Base-by-base conservation (phyloP, 805 yeast genomes). In the Wickerhamiella musiphila region DNA sequence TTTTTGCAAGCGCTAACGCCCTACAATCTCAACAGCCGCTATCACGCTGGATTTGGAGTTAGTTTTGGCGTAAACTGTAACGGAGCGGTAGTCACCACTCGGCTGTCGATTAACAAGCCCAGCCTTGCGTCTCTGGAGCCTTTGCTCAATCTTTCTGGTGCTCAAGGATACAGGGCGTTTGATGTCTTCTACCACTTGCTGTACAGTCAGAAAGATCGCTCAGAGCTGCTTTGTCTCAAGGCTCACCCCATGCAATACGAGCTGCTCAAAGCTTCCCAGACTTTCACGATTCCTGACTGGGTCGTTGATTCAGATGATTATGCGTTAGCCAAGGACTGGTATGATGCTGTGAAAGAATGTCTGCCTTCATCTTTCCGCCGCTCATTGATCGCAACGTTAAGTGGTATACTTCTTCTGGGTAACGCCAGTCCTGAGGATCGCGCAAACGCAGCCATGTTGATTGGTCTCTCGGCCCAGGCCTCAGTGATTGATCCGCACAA, bases 261-360 rank as follows among this genome's bases (percentile, higher is more conserved):
- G 4, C 41, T 54, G 25, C 47, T 55, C 29, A 37, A 35, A 7
- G 38, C 34, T 19, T 45, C 53, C 4, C 44, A 37, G 4, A 52
- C 57, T 9, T 52, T 39, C 36, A 31, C 35, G 6, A 41, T 55
- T 8, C 58, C 59, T 2, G 45, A 38, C 15, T 55, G 57, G 58
- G 57, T 54, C 26, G 37, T 41, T 16, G 44, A 46, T 31, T 51
- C 59, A 1, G 60, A 56, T 29, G 60, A 56, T 35, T 40, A 50
- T 21, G 56, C 60, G 2, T 40, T 55, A 17, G 61, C 60, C 7
- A 48, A 50, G 24, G 62, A 57, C 38, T 58, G 63, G 63, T 43
- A 53, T 7, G 57, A 53, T 30, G 52, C 60, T 5, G 43, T 54
- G 12, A 28, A 44, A 3, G 52, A 49, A 28, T 48, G 58, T 25